These are phyloP conservation scores for Naganishia friedmannii DNA, from an alignment of 768 basidiomycete genomes.

Conservation along the genomic window DNA sequence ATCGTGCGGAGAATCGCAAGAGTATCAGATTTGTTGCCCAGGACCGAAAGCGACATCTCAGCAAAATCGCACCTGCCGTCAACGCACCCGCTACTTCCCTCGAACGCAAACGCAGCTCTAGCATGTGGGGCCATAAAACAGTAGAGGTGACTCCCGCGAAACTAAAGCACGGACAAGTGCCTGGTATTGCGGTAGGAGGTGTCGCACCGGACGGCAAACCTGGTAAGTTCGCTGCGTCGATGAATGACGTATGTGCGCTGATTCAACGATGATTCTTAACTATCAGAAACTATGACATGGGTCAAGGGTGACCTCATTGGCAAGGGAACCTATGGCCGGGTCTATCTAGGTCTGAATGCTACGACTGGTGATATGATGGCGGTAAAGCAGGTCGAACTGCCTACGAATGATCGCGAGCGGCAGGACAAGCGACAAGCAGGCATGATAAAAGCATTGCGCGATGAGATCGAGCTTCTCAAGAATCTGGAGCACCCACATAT, in stretches of 20 bases:
- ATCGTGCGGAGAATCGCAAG: conserved; percentile 57
- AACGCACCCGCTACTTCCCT: conserved; percentile 54
- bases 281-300: conserved; percentile 93
- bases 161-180: conserved; percentile 51
- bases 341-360: conserved; percentile 92
- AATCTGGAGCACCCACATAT: conserved; percentile 95
- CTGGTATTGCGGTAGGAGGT: conserved; percentile 33
- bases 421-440: conserved; percentile 77
- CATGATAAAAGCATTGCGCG: conserved; percentile 84
- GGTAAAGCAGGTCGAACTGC: conserved; percentile 97
- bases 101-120: conserved; percentile 79
- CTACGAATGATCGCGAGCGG: conserved; percentile 84
- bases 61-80: conserved; percentile 29
- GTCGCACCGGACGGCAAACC: conserved; percentile 40
- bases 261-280: neutral
- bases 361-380: conserved; percentile 99
- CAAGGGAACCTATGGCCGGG: conserved; percentile 91
- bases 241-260: neutral
- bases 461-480: conserved; percentile 92
- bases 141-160: conserved; percentile 87
- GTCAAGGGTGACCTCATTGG: conserved; percentile 96
- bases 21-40: conserved; percentile 88
- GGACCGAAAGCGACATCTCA: conserved; percentile 65
- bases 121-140: conserved; percentile 87
- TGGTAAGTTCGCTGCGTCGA: conserved; percentile 24